These are phyloP conservation scores for Claviceps sp. DNA, from an alignment of 2,329 filamentous ascomycete genomes.

Conservation along the genomic window DNA sequence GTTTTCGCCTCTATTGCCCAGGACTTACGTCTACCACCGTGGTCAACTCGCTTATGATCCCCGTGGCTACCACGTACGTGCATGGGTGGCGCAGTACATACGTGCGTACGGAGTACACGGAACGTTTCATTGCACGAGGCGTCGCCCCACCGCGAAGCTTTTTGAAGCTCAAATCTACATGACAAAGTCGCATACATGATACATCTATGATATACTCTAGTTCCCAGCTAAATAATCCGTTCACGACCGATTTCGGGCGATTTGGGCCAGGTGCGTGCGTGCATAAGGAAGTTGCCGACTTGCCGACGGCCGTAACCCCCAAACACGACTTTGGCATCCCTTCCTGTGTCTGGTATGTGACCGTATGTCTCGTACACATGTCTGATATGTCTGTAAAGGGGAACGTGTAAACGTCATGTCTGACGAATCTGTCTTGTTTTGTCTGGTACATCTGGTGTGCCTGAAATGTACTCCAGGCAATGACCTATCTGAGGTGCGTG, in stretches of 20 bases:
- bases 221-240: background rate
- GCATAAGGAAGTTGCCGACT: too few relatives aligned
- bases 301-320: background rate
- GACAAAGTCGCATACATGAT: too few relatives aligned
- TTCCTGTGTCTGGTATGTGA: background rate
- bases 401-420: too few relatives aligned
- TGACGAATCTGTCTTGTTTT: background rate
- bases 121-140: too few relatives aligned
- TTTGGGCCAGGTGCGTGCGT: background rate
- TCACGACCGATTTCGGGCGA: background rate
- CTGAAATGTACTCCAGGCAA: background rate
- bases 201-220: background rate
- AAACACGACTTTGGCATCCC: background rate
- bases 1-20: too few relatives aligned
- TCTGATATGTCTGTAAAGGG: background rate
- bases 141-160: too few relatives aligned
- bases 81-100: too few relatives aligned
- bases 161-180: too few relatives aligned
- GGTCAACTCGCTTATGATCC: too few relatives aligned
- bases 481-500: background rate
- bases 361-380: background rate
- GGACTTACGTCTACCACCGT: too few relatives aligned
- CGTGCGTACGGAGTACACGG: too few relatives aligned
- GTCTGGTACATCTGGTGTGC: background rate
- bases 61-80: too few relatives aligned